Evolutionary conservation across 345 rosid genomes (phyloP), one percentile per base, ranked within the genome.

Genomic region (Orychophragmus violaceus): DNA sequence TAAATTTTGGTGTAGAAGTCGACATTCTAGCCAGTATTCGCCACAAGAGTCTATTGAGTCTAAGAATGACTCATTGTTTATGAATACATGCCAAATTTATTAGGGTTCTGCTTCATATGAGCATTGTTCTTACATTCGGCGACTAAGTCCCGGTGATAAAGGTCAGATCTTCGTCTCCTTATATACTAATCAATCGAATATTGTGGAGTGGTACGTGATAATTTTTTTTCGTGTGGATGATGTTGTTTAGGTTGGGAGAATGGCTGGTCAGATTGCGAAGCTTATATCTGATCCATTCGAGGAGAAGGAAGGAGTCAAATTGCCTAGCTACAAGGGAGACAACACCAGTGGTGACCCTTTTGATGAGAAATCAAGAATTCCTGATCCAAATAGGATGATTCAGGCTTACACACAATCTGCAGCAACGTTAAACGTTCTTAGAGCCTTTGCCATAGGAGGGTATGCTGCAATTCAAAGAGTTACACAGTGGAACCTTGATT

Each of bases 251-350:
- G 88, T 83, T 58, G 88, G 88, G 54, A 83, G 87, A 70, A 83
- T 83, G 85, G 87, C 87, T 6, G 87, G 87, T 61, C 87, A 83
- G 74, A 81, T 83, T 49, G 88, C 85, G 0, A 83, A 83, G 71
- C 88, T 85, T 8, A 76, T 85, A 66, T 73, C 75, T 10, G 82
- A 65, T 22, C 63, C 76, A 4, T 56, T 75, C 19, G 88, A 83
- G 78, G 85, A 64, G 71, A 79, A 64, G 46, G 41, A 83, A 70
- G 88, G 88, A 52, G 77, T 79, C 66, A 69, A 81, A 64, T 57
- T 81, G 41, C 85, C 85, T 0, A 75, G 78, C 64, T 83, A 83
- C 79, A 83, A 78, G 55, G 88, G 88, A 18, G 88, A 83, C 75
- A 83, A 77, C 58, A 74, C 79, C n/a, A 83, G 81, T 45, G 85